These are phyloP conservation scores for Fraxinus quadrangulata DNA, from an alignment of 257 asterid species.

Conservation along the genomic window DNA sequence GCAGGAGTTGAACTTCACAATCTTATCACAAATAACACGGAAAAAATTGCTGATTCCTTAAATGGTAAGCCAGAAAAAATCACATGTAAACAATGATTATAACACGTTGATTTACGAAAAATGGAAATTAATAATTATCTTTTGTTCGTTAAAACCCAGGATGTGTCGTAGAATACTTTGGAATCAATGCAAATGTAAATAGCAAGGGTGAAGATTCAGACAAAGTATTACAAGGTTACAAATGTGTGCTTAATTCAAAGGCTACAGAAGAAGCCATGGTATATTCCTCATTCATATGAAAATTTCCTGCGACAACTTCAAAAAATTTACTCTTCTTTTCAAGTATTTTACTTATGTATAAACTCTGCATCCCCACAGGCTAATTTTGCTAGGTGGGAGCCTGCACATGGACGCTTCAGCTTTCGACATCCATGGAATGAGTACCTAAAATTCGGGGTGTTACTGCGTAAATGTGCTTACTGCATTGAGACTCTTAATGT, in stretches of 20 bases:
- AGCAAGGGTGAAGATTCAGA: conserved; percentile 29
- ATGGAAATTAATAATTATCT: neutral
- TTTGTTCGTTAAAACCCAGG: conserved; percentile 29
- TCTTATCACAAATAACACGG: conserved; percentile 59
- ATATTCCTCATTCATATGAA: conserved; percentile 4
- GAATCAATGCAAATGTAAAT: conserved; percentile 24
- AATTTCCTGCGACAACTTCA: neutral
- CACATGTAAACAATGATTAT: neutral
- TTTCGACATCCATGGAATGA: conserved; percentile 71
- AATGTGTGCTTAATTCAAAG: conserved; percentile 67
- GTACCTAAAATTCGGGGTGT: conserved; percentile 63
- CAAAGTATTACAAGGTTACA: conserved; percentile 50
- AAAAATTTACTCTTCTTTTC: conserved; percentile 14
- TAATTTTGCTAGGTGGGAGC: conserved; percentile 78
- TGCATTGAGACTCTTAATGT: conserved; percentile 62
- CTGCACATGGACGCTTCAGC: conserved; percentile 64
- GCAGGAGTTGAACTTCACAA: conserved; percentile 77
- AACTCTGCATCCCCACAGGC: conserved; percentile 42
- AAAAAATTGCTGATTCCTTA: conserved; percentile 73
- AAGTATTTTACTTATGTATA: neutral
- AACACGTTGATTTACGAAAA: neutral
- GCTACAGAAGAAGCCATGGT: conserved; percentile 82
- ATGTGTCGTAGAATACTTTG: conserved; percentile 53
- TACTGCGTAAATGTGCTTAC: conserved; percentile 65
- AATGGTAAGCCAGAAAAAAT: conserved; percentile 48